Evolutionary conservation across 2,329 filamentous ascomycete genomes (phyloP).

Genomic region (Botrytis aclada): DNA sequence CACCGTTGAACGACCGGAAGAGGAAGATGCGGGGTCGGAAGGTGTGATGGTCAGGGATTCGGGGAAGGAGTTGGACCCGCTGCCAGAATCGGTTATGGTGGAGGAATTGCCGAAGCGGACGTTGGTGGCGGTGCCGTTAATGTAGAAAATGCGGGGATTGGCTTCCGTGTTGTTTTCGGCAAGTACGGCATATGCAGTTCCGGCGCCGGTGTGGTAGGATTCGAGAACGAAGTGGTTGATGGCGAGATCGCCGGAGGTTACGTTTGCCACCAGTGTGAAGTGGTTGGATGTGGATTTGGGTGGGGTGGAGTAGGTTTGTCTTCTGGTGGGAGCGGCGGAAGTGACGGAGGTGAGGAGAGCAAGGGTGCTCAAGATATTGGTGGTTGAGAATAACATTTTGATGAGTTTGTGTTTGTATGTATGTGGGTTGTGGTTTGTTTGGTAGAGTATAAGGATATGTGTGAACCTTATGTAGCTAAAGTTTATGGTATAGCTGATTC

Average conservation of each 20-base stretch:
- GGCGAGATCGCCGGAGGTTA: constrained; percentile 40
- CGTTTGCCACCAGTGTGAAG: constrained; percentile 47
- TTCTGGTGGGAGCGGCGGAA: constrained; percentile 23
- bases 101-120: constrained; percentile 36
- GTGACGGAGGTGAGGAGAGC: constrained; percentile 21
- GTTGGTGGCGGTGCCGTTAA: constrained; percentile 46
- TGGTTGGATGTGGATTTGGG: constrained; percentile 18
- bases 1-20: constrained; percentile 33
- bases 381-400: constrained; percentile 22
- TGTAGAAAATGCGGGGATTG: constrained; percentile 44
- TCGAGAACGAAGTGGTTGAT: constrained; percentile 44
- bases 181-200: constrained; percentile 42
- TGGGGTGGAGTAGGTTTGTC: constrained; percentile 22
- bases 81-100: constrained; percentile 43
- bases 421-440: background rate
- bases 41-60: constrained; percentile 42
- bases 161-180: constrained; percentile 26
- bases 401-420: background rate
- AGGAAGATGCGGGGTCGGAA: constrained; percentile 21
- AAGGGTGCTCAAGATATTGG: constrained; percentile 12
- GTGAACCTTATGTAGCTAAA: background rate
- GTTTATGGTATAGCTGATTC: background rate
- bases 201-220: constrained; percentile 46
- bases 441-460: background rate
- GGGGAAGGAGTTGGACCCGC: constrained; percentile 32